Percentiles rank a stretch among this genome's conserved stretches.
phyloP scores from a whole-genome alignment of 192 early-diverging fungal genomes.

The Oehlia diaphana region DNA sequence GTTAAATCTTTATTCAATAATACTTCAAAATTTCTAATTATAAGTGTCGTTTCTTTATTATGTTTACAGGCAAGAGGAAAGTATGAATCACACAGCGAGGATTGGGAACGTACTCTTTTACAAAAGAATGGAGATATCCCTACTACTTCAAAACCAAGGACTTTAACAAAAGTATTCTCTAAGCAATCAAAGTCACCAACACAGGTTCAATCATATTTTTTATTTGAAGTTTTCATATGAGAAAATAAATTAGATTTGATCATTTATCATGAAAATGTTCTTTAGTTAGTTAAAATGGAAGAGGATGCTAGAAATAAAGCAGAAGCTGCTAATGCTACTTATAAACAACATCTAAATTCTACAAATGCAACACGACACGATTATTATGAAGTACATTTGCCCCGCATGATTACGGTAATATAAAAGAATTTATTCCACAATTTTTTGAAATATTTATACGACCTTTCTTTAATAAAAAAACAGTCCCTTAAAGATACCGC shows the following conservation, averaged over 20 bases:
- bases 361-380: slow-evolving; percentile 76
- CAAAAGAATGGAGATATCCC: slow-evolving; percentile 47
- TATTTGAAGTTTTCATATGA: not conserved
- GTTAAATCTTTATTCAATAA: not conserved
- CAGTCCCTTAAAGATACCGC: slow-evolving; percentile 76
- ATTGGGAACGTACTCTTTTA: slow-evolving; percentile 81
- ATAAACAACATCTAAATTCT: slow-evolving; percentile 74
- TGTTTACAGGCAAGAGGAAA: slow-evolving; percentile 62
- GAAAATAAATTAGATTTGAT: not conserved
- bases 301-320: slow-evolving; percentile 88
- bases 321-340: slow-evolving; percentile 75
- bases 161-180: slow-evolving; percentile 47
- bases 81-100: slow-evolving; percentile 78
- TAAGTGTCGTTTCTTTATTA: slow-evolving; percentile 3
- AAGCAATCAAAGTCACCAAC: slow-evolving; percentile 54
- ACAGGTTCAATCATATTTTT: slow-evolving; percentile 49
- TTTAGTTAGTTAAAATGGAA: slow-evolving; percentile 71
- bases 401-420: slow-evolving; percentile 74
- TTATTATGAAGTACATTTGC: slow-evolving; percentile 81
- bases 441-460: not conserved
- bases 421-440: not conserved
- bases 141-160: slow-evolving; percentile 43
- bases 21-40: not conserved
- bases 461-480: not conserved
- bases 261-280: slow-evolving; percentile 10